Evolutionary conservation across 2,329 filamentous ascomycete species (phyloP).

Genomic region (Fusarium albosuccineum): DNA sequence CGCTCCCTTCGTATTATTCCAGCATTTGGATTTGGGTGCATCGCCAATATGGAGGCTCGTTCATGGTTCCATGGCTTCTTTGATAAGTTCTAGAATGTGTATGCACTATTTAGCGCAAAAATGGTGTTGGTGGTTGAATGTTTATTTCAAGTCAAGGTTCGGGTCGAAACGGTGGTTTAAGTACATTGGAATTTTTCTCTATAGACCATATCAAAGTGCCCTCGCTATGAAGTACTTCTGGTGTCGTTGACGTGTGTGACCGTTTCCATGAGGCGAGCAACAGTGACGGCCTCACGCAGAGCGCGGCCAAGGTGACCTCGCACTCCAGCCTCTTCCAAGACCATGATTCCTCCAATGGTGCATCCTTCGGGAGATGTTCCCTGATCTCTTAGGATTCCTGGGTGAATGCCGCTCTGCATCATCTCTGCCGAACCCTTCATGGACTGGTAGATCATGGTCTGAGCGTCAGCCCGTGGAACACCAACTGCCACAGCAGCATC

Average conservation of each 20-base stretch:
- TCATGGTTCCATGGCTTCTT: slow-evolving; percentile 31
- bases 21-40: slow-evolving; percentile 49
- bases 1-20: slow-evolving; percentile 49
- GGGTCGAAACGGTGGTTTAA: not conserved
- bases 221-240: slow-evolving; percentile 28
- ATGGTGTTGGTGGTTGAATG: not conserved
- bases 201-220: not conserved
- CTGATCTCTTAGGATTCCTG: slow-evolving; percentile 69
- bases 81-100: slow-evolving; percentile 1
- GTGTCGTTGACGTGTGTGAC: slow-evolving; percentile 57
- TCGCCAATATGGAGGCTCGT: slow-evolving; percentile 44
- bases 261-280: slow-evolving; percentile 58
- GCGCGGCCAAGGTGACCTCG: slow-evolving; percentile 58
- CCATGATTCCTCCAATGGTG: slow-evolving; percentile 70
- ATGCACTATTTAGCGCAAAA: not conserved
- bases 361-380: slow-evolving; percentile 71
- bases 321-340: slow-evolving; percentile 69
- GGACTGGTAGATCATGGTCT: slow-evolving; percentile 70
- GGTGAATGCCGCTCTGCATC: slow-evolving; percentile 65
- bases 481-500: slow-evolving; percentile 73
- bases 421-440: slow-evolving; percentile 70
- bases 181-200: not conserved
- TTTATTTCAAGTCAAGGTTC: not conserved
- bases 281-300: slow-evolving; percentile 61
- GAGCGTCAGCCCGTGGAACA: slow-evolving; percentile 66